These are phyloP conservation scores for Magnusiomyces sp. DNA, from an alignment of 1,139 yeast genomes.

Conservation along the genomic window DNA sequence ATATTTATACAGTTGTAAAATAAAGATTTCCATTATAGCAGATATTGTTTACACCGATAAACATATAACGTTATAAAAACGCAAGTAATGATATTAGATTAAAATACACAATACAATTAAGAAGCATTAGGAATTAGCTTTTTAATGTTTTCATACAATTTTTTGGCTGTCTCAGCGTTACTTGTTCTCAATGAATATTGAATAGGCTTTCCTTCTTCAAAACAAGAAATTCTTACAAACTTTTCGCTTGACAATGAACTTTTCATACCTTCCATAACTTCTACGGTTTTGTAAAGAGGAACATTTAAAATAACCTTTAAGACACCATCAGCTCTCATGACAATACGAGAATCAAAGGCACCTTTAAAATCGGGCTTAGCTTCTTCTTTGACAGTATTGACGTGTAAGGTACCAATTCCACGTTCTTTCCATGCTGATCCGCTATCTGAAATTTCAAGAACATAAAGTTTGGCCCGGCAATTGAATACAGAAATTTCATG, in stretches of 20 bases:
- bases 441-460: constrained; percentile 46
- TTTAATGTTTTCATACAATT: constrained; percentile 46
- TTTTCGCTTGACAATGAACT: constrained; percentile 74
- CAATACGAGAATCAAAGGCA: constrained; percentile 44
- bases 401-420: constrained; percentile 80
- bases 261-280: constrained; percentile 69
- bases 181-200: constrained; percentile 78
- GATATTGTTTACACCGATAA: no score
- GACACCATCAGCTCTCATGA: constrained; percentile 88
- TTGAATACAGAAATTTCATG: constrained; percentile 62
- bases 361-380: constrained; percentile 12
- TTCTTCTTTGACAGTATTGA: constrained; percentile 47
- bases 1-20: no score
- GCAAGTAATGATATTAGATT: no score
- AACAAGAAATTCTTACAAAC: constrained; percentile 59
- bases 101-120: background rate
- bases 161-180: constrained; percentile 51
- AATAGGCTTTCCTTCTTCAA: constrained; percentile 55
- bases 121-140: constrained; percentile 27
- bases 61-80: no score
- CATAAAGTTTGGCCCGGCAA: constrained; percentile 73
- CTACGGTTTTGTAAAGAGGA: constrained; percentile 47
- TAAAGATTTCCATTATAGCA: no score
- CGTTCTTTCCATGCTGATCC: constrained; percentile 92
- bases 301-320: constrained; percentile 74